A percentile compares a stretch with the other conserved stretches of the same genome.
These are phyloP conservation scores for Mycena olivaceomarginata DNA, from an alignment of 768 basidiomycete species.

Conservation along the genomic window DNA sequence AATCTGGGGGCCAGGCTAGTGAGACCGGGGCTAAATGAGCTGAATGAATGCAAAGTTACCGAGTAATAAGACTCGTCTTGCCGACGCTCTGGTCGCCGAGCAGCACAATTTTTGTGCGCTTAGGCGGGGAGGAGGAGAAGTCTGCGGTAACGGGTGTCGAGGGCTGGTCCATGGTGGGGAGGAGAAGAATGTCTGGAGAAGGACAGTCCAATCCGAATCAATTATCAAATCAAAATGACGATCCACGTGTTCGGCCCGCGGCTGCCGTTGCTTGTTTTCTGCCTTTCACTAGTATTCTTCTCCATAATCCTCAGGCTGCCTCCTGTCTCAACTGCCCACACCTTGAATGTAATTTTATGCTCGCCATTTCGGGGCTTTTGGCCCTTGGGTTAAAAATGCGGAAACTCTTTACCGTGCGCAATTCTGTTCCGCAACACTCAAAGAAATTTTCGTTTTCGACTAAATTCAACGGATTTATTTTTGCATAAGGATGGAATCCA, in stretches of 20 bases:
- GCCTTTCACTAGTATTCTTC: too few species aligned
- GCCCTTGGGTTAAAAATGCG: too few species aligned
- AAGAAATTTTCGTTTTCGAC: too few species aligned
- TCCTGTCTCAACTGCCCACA: too few species aligned
- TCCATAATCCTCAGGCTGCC: too few species aligned
- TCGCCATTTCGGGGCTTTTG: too few species aligned
- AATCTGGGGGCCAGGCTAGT: slow-evolving; percentile 70
- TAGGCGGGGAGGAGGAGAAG: slow-evolving; percentile 92
- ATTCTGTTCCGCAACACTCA: too few species aligned
- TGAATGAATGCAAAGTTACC: slow-evolving; percentile 67
- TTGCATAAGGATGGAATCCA: too few species aligned
- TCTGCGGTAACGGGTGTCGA: slow-evolving; percentile 84
- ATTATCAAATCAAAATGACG: neutral
- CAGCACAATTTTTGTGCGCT: slow-evolving; percentile 97
- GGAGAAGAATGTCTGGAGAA: slow-evolving; percentile 23
- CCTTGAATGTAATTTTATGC: too few species aligned
- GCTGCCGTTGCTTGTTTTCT: neutral
- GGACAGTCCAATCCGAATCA: neutral
- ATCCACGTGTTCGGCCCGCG: slow-evolving; percentile 28
- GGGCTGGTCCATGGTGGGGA: slow-evolving; percentile 37
- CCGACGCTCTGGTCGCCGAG: slow-evolving; percentile 98
- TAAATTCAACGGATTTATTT: too few species aligned
- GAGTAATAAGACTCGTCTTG: slow-evolving; percentile 98
- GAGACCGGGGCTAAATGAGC: slow-evolving; percentile 11
- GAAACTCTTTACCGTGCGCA: too few species aligned